Percentiles rank a stretch among this genome's conserved stretches.
Evolutionary conservation across 768 basidiomycete species (phyloP).

Genomic region (Boletus patriciae): DNA sequence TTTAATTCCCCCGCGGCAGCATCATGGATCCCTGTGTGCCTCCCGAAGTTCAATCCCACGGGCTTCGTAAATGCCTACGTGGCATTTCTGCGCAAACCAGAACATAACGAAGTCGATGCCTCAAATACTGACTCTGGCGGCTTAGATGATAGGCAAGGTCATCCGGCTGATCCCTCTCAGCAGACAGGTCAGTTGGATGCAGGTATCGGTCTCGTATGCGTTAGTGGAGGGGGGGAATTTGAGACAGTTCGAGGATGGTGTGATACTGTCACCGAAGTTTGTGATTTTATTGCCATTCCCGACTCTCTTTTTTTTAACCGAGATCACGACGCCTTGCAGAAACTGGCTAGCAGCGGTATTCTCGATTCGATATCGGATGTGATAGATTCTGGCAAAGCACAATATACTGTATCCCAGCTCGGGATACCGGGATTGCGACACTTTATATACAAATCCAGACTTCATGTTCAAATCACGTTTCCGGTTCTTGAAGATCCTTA

Average conservation of each 20-base stretch:
- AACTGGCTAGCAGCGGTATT: slow-evolving; percentile 60
- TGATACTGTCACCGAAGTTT: slow-evolving; percentile 59
- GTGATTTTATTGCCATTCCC: slow-evolving; percentile 7
- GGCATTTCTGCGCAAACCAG: slow-evolving; percentile 56
- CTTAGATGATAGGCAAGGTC: slow-evolving; percentile 2
- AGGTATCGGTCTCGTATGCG: slow-evolving; percentile 69
- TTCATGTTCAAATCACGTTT: slow-evolving; percentile 84
- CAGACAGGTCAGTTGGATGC: slow-evolving; percentile 28
- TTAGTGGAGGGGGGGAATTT: slow-evolving; percentile 82
- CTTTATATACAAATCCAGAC: slow-evolving; percentile 91
- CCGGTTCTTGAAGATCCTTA: slow-evolving; percentile 90
- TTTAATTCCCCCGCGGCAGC: slow-evolving; percentile 76
- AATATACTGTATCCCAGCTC: slow-evolving; percentile 71
- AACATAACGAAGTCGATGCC: slow-evolving; percentile 13
- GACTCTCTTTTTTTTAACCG: not conserved
- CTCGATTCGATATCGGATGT: slow-evolving; percentile 50
- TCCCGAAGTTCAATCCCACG: slow-evolving; percentile 89
- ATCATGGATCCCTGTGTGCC: slow-evolving; percentile 93
- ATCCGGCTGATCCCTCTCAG: slow-evolving; percentile 1
- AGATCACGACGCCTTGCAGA: slow-evolving; percentile 40
- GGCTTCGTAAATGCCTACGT: slow-evolving; percentile 93
- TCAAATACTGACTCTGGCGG: not conserved
- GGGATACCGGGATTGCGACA: slow-evolving; percentile 90
- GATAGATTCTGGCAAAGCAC: slow-evolving; percentile 49
- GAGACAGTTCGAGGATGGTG: slow-evolving; percentile 81